Percentiles rank a stretch among this genome's conserved stretches.
Evolutionary conservation across 1,284 basidiomycete genomes (phyloP).

Genomic region (Neolentinus lepideus): DNA sequence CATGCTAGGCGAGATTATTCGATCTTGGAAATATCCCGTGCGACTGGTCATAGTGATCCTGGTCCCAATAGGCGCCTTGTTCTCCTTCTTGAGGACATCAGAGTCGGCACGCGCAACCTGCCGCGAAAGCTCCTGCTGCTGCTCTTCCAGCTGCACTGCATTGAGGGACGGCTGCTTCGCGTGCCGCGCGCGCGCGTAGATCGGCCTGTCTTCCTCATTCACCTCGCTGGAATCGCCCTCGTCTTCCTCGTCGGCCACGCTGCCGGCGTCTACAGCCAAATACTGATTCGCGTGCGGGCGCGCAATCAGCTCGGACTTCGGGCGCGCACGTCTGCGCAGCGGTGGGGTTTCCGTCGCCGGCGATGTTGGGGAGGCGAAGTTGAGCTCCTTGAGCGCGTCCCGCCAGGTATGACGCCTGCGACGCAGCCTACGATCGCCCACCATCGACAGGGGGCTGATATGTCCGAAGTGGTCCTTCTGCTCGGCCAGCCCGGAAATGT

Average conservation of each 20-base stretch:
- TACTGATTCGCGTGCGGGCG: background rate
- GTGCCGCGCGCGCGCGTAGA: conserved; percentile 53
- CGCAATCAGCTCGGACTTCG: background rate
- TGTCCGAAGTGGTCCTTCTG: conserved; percentile 88
- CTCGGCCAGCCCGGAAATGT: conserved; percentile 60
- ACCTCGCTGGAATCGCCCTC: conserved; percentile 34
- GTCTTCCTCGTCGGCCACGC: conserved; percentile 45
- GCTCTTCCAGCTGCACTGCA: conserved; percentile 28
- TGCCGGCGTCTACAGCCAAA: conserved; percentile 16
- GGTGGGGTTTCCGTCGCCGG: conserved; percentile 15
- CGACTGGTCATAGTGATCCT: conserved; percentile 94
- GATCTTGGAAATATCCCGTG: conserved; percentile 90
- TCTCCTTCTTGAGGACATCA: conserved; percentile 11
- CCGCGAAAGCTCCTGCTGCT: conserved; percentile 38
- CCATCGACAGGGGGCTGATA: conserved; percentile 83
- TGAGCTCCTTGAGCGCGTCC: conserved; percentile 36
- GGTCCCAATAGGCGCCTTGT: conserved; percentile 65
- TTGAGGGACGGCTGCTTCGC: conserved; percentile 15
- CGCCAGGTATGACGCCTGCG: conserved; percentile 38
- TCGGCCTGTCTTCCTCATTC: conserved; percentile 53
- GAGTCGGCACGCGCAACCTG: background rate
- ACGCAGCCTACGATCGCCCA: conserved; percentile 51
- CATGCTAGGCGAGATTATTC: conserved; percentile 89
- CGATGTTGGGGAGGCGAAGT: conserved; percentile 17
- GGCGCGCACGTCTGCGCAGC: conserved; percentile 13